Conservation (phyloP, 2,329 filamentous ascomycete species). For the Aspergillus phoenicis region DNA sequence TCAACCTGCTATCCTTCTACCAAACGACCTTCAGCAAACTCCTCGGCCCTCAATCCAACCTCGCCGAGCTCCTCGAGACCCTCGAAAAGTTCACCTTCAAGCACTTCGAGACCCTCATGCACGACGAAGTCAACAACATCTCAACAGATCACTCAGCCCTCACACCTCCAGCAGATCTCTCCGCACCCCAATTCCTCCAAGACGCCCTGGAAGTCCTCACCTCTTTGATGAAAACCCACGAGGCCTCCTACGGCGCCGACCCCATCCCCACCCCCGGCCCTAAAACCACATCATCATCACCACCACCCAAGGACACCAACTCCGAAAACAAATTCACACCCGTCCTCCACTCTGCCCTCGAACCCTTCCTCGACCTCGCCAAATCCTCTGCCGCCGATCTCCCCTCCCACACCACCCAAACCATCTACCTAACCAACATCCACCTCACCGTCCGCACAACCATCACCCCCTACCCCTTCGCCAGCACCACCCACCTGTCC, state of each 20-base stretch:
- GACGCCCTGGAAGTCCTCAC: conserved; percentile 78
- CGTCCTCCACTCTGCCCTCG: conserved; percentile 76
- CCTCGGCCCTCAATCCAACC: conserved; percentile 67
- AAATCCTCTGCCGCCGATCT: conserved; percentile 54
- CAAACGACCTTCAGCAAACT: conserved; percentile 80
- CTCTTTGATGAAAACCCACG: conserved; percentile 81
- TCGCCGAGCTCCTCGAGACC: conserved; percentile 68
- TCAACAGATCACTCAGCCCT: conserved; percentile 73
- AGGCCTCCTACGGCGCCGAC: conserved; percentile 67
- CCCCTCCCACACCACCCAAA: conserved; percentile 44
- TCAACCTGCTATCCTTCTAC: conserved; percentile 89
- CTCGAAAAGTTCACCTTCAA: conserved; percentile 76
- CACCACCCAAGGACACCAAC: background rate
- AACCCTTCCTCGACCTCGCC: conserved; percentile 75
- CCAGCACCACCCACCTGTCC: conserved; percentile 59
- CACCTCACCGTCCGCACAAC: conserved; percentile 45
- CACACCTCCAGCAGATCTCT: conserved; percentile 70
- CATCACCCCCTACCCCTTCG: conserved; percentile 59
- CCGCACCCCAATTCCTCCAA: conserved; percentile 75
- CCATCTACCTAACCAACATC: conserved; percentile 54
- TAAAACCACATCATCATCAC: background rate
- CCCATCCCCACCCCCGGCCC: conserved; percentile 54
- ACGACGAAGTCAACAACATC: conserved; percentile 68
- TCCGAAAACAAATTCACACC: conserved; percentile 69
- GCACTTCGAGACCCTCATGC: conserved; percentile 79